Conservation (phyloP, 495 filamentous ascomycete species). For the Penicillium paradoxum region DNA sequence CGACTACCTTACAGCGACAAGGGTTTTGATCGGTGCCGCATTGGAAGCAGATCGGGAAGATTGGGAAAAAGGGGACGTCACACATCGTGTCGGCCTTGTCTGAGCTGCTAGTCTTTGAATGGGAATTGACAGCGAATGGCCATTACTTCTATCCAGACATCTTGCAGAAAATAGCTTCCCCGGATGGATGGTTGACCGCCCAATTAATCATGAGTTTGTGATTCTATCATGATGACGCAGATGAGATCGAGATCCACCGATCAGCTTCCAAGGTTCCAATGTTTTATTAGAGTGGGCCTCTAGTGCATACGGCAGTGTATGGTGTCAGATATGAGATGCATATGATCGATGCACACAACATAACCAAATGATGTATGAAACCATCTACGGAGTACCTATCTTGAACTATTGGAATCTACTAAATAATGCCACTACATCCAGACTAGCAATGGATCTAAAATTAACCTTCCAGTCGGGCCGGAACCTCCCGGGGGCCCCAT, state of each 20-base stretch:
- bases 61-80: slow-evolving; percentile 35
- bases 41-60: slow-evolving; percentile 51
- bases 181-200: background rate
- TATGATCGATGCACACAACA: too few species aligned
- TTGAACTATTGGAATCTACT: too few species aligned
- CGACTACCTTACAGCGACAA: slow-evolving; percentile 58
- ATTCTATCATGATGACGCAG: slow-evolving; percentile 26
- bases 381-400: too few species aligned
- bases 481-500: background rate
- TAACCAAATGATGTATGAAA: too few species aligned
- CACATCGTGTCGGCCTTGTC: slow-evolving; percentile 25
- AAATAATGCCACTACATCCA: too few species aligned
- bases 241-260: slow-evolving; percentile 16
- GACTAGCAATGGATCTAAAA: too few species aligned
- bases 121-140: background rate
- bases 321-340: too few species aligned
- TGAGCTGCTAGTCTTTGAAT: background rate
- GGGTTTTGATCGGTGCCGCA: slow-evolving; percentile 57
- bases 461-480: too few species aligned
- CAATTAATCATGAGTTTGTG: background rate
- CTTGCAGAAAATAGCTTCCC: background rate
- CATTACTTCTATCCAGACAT: background rate
- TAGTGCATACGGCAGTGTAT: background rate
- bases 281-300: background rate
- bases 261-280: slow-evolving; percentile 4